Evolutionary conservation across 1,284 basidiomycete genomes (phyloP).

Genomic region (Trametes polyzona): DNA sequence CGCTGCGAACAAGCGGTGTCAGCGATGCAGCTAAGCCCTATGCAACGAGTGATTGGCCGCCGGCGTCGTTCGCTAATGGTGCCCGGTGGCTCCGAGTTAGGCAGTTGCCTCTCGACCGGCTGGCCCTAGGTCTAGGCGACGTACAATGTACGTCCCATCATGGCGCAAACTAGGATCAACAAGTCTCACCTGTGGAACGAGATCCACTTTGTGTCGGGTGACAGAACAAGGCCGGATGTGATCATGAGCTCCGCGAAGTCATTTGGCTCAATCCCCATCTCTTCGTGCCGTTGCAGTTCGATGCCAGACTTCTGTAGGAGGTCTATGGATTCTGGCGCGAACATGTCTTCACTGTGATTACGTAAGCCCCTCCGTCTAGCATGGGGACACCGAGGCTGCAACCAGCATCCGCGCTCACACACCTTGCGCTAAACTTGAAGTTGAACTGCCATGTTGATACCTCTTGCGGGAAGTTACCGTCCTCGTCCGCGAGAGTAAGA

Average conservation of each 20-base stretch:
- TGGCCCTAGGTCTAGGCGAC: conserved; percentile 16
- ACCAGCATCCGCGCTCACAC: conserved; percentile 38
- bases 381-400: conserved; percentile 4
- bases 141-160: conserved; percentile 20
- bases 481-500: conserved; percentile 91
- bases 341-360: conserved; percentile 89
- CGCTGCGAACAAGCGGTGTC: conserved; percentile 53
- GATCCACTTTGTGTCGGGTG: conserved; percentile 94
- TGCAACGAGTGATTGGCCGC: neutral
- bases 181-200: conserved; percentile 93
- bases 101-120: neutral
- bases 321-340: conserved; percentile 95
- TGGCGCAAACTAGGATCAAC: conserved; percentile 13
- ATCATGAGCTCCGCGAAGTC: conserved; percentile 98
- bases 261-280: conserved; percentile 91
- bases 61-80: neutral
- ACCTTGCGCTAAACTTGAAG: conserved; percentile 93
- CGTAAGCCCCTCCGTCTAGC: conserved; percentile 25
- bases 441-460: conserved; percentile 99
- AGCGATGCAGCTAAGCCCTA: neutral
- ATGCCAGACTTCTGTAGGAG: conserved; percentile 94
- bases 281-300: conserved; percentile 93
- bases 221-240: conserved; percentile 91
- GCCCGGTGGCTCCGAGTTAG: neutral
- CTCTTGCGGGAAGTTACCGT: conserved; percentile 89